Conservation (phyloP, 495 filamentous ascomycete genomes). For the Filosporella fistucella region DNA sequence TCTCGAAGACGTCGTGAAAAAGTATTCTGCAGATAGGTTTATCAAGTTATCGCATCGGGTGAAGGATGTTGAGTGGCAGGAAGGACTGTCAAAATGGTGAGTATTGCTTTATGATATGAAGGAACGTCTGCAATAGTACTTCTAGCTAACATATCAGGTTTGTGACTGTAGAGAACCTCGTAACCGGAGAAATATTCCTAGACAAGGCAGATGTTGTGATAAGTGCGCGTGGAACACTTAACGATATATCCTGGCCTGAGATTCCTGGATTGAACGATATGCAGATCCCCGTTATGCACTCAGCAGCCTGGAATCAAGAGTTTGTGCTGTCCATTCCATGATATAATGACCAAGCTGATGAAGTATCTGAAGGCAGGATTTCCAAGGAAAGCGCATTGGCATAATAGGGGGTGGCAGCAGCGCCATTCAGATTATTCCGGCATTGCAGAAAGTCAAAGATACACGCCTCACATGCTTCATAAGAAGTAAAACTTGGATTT, state of each 20-base stretch:
- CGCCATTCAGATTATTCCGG: conserved; percentile 48
- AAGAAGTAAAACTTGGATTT: background rate
- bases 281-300: background rate
- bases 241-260: background rate
- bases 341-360: background rate
- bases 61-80: background rate
- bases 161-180: background rate
- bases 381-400: background rate
- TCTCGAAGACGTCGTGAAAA: background rate
- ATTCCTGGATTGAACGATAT: background rate
- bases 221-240: background rate
- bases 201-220: conserved; percentile 4
- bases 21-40: background rate
- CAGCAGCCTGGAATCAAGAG: background rate
- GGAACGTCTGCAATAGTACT: background rate
- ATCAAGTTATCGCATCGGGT: background rate
- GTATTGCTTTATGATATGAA: background rate
- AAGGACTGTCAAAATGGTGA: background rate
- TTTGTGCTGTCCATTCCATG: background rate
- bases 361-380: background rate
- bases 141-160: background rate
- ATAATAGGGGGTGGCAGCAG: conserved; percentile 29
- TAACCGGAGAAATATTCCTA: background rate
- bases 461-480: background rate
- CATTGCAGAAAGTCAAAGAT: conserved; percentile 38